Percentiles rank a stretch among this genome's conserved stretches.
phyloP scores from a whole-genome alignment of 148 eudicot species.

The Mesembryanthemum crystallinum region DNA sequence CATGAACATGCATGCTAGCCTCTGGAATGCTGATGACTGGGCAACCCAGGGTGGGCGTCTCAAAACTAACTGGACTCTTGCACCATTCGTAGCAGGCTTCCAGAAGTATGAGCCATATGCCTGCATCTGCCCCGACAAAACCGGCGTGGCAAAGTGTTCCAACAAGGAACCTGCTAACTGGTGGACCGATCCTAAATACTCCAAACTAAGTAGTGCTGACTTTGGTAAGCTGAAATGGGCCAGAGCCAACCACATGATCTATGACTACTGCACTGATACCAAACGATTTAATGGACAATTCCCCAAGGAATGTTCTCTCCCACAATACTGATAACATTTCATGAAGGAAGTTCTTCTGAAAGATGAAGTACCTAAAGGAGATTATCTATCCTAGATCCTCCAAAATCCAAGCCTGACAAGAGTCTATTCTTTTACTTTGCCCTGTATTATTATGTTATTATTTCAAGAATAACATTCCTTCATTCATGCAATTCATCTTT shows the following conservation, averaged over 20 bases:
- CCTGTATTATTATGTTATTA: neutral
- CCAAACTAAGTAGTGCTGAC: neutral
- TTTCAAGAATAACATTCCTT: neutral
- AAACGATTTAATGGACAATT: neutral
- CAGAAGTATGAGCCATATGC: neutral
- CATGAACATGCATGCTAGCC: constrained; percentile 47
- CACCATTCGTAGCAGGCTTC: constrained; percentile 40
- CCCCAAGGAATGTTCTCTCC: constrained; percentile 4
- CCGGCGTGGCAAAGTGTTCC: neutral
- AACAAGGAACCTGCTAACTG: neutral
- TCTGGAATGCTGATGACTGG: constrained; percentile 76
- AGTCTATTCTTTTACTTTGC: neutral
- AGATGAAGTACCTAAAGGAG: neutral
- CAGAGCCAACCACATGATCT: neutral
- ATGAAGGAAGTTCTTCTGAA: neutral
- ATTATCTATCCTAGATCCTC: neutral
- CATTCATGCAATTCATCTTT: neutral
- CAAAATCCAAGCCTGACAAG: neutral
- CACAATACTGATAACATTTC: neutral
- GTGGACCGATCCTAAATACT: constrained; percentile 4
- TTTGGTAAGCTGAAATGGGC: neutral
- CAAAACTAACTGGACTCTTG: constrained; percentile 53
- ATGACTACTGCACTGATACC: neutral
- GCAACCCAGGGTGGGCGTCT: constrained; percentile 63
- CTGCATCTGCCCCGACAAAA: neutral